A percentile compares a stretch with the other conserved stretches of the same genome.
Conservation (phyloP, 345 rosid species). For the Angophora floribunda region DNA sequence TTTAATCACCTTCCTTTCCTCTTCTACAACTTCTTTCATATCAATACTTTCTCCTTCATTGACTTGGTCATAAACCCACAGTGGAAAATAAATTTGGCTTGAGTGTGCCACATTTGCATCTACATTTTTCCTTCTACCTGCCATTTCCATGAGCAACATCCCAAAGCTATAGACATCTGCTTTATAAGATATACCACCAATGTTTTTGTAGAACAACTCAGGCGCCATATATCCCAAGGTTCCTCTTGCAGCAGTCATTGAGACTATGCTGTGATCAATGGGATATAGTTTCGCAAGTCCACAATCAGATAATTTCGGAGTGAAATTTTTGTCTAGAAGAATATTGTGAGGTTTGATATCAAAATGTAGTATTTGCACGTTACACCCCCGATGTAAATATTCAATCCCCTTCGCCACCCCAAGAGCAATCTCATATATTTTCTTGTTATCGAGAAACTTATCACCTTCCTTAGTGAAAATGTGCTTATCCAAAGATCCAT, state of each 20-base stretch:
- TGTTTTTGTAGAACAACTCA: neutral
- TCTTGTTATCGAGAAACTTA: neutral
- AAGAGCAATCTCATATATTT: neutral
- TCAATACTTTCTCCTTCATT: neutral
- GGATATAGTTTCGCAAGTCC: neutral
- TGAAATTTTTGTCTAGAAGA: neutral
- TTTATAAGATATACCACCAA: neutral
- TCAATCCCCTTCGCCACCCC: neutral
- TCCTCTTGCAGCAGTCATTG: neutral
- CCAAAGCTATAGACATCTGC: neutral
- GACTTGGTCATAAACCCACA: accelerated
- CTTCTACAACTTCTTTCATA: neutral
- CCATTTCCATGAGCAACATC: neutral
- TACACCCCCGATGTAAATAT: neutral
- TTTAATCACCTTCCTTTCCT: neutral
- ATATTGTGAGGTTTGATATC: neutral
- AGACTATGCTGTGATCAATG: neutral
- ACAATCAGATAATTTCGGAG: neutral
- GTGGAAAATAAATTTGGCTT: neutral
- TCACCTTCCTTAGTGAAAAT: neutral
- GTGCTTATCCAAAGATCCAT: neutral
- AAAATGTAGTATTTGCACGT: neutral
- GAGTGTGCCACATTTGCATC: neutral
- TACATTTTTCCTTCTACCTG: neutral
- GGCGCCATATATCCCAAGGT: neutral